Evolutionary conservation across 2,329 filamentous ascomycete genomes (phyloP).

Genomic region (Monosporascus sp.): DNA sequence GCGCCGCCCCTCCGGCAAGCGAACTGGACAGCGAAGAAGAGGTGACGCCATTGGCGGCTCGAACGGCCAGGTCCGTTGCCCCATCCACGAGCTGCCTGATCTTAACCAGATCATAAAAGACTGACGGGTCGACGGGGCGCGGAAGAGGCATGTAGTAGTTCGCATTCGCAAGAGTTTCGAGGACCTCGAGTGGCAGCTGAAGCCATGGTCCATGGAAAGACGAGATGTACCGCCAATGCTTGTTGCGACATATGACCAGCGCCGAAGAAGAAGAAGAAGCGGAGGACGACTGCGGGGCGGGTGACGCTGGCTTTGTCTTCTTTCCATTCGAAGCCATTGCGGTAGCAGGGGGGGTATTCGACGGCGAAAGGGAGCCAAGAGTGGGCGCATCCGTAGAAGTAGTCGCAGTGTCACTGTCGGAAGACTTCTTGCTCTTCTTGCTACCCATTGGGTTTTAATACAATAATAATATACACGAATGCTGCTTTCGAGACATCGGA

Average conservation of each 20-base stretch:
- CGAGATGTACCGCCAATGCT: slow-evolving; percentile 81
- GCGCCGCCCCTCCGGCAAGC: slow-evolving; percentile 35
- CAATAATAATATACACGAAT: too few relatives aligned
- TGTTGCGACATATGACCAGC: slow-evolving; percentile 61
- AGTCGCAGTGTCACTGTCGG: slow-evolving; percentile 19
- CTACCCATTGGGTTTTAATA: slow-evolving; percentile 37
- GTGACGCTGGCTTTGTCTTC: slow-evolving; percentile 8
- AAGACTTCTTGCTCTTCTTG: slow-evolving; percentile 40
- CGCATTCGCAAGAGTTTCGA: slow-evolving; percentile 72
- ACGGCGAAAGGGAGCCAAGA: slow-evolving; percentile 17
- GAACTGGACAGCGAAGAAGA: slow-evolving; percentile 56
- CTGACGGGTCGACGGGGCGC: slow-evolving; percentile 70
- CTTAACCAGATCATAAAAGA: slow-evolving; percentile 81
- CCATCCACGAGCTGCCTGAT: slow-evolving; percentile 76
- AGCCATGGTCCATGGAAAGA: slow-evolving; percentile 82
- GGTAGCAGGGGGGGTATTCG: slow-evolving; percentile 15
- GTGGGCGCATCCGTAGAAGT: slow-evolving; percentile 1
- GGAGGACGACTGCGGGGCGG: slow-evolving; percentile 11
- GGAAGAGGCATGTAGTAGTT: slow-evolving; percentile 75
- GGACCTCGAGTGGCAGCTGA: slow-evolving; percentile 70
- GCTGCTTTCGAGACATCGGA: too few relatives aligned
- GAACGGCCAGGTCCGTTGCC: slow-evolving; percentile 70
- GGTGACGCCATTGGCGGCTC: slow-evolving; percentile 68
- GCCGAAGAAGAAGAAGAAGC: slow-evolving; percentile 39
- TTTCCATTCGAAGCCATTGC: slow-evolving; percentile 3